A percentile compares a stretch with the other conserved stretches of the same genome.
These are phyloP conservation scores for Serendipita sp. DNA, from an alignment of 768 basidiomycete genomes.

Conservation along the genomic window DNA sequence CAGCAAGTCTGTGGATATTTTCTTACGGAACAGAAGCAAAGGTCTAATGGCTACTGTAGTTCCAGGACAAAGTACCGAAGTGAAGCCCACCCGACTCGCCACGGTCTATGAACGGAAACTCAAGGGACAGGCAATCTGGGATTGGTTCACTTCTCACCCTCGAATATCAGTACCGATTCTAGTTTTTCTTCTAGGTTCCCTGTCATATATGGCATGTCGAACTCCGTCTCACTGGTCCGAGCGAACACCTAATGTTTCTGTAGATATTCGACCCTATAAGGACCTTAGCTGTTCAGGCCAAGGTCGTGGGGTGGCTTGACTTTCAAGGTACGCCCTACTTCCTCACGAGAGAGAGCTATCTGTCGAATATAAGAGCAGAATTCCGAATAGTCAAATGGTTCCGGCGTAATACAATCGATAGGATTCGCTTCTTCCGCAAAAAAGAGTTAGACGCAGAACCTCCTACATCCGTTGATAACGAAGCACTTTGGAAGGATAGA, in stretches of 20 bases:
- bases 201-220: slow-evolving; percentile 65
- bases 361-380: slow-evolving; percentile 25
- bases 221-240: background rate
- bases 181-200: slow-evolving; percentile 73
- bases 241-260: background rate
- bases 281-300: slow-evolving; percentile 62
- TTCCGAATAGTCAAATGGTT: slow-evolving; percentile 67
- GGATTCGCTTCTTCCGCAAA: slow-evolving; percentile 19
- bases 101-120: slow-evolving; percentile 45
- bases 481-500: slow-evolving; percentile 67
- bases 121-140: slow-evolving; percentile 47
- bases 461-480: slow-evolving; percentile 14
- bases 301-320: slow-evolving; percentile 74
- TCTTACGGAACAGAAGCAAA: too few relatives aligned
- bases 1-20: too few relatives aligned
- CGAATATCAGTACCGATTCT: slow-evolving; percentile 64
- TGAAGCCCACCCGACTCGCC: slow-evolving; percentile 28
- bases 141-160: slow-evolving; percentile 79
- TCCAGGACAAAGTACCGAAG: background rate
- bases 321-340: slow-evolving; percentile 35
- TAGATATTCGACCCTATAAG: slow-evolving; percentile 90
- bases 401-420: slow-evolving; percentile 39
- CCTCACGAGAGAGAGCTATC: background rate
- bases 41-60: background rate
- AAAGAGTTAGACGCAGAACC: slow-evolving; percentile 13